Evolutionary conservation across 2,329 filamentous ascomycete species (phyloP), one percentile per base, ranked within the genome.

Genomic region (Xylaria sp.): DNA sequence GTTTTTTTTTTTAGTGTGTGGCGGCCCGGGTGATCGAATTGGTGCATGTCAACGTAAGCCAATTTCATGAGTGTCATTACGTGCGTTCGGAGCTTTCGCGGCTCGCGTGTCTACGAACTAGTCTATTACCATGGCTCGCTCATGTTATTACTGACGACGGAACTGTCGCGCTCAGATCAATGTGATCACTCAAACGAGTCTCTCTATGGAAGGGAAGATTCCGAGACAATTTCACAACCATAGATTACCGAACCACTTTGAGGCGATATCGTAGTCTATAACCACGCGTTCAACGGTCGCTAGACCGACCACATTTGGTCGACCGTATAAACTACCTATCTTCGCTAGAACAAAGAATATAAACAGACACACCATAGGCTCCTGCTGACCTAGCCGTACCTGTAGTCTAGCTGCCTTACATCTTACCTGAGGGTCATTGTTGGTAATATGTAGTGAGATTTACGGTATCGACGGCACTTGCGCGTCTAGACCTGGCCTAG

Each of bases 251-350:
- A 60, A 47, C 35, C 53, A 41, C 53, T 58, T 41, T 53, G 40
- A 58, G 41, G 27, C 49, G 35, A 58, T 31, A 29, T 44, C 35
- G 21, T 41, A 48, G 31, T 43, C 49, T 29, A 33, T 47, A 41
- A 52, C 51, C 57, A 63, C 47, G 53, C 57, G 61, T 60, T 51
- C 57, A 63, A 63, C 61, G 52, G 61, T 60, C 53, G 46, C 53
- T 53, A 60, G 47, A 51, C 37, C 35, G 10, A 15, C 47, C 52
- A 33, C 29, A 57, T 52, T n/a, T 43, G n/a, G 51, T 55, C 38
- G 25, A 51, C 55, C 31, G 54, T 62, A 58, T 25, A 62, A 62
- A 35, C n/a, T 40, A 29, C 47, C 41, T 19, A 21, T 25, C 47
- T 11, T 47, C 46, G 25, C 51, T 51, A 33, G 23, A 38, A 56